Conservation (phyloP, 495 filamentous ascomycete genomes). For the Penicillium ochrochloron region DNA sequence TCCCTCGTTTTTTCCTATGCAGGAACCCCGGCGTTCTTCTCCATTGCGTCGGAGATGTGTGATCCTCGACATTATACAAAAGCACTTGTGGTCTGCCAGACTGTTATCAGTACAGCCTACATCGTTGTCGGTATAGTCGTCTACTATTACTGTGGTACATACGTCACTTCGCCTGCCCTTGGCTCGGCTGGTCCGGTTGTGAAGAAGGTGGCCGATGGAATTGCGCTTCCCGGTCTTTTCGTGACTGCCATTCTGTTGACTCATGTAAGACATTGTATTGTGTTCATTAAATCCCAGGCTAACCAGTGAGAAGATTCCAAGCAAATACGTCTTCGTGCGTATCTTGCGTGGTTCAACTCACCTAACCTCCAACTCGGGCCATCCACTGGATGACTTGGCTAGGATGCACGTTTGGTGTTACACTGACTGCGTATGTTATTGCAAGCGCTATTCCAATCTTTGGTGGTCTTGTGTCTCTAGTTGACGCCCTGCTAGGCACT, state of each 20-base stretch:
- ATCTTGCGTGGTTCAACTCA: conserved; percentile 55
- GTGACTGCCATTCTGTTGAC: conserved; percentile 35
- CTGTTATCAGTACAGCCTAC: conserved; percentile 62
- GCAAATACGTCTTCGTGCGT: conserved; percentile 64
- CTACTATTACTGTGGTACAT: conserved; percentile 69
- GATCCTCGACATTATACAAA: conserved; percentile 63
- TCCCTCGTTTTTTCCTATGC: conserved; percentile 69
- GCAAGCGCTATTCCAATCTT: conserved; percentile 74
- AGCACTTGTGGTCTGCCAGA: conserved; percentile 52
- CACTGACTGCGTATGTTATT: conserved; percentile 67
- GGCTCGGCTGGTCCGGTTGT: conserved; percentile 62
- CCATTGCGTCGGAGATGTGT: conserved; percentile 75
- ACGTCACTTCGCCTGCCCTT: conserved; percentile 70
- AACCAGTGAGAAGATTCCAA: background rate
- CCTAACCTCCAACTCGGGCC: conserved; percentile 57
- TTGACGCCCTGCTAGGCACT: conserved; percentile 61
- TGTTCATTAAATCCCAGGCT: conserved; percentile 11
- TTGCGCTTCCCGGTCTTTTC: conserved; percentile 64
- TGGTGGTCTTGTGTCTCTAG: conserved; percentile 60
- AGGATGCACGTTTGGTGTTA: conserved; percentile 55
- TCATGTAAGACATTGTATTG: conserved; percentile 35
- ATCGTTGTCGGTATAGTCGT: conserved; percentile 66
- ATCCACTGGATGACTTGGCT: conserved; percentile 64
- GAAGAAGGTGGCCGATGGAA: conserved; percentile 72
- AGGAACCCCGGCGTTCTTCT: conserved; percentile 69